A percentile compares a stretch with the other conserved stretches of the same genome.
phyloP scores from a whole-genome alignment of 768 basidiomycete genomes.

The Solioccasus polychromus region DNA sequence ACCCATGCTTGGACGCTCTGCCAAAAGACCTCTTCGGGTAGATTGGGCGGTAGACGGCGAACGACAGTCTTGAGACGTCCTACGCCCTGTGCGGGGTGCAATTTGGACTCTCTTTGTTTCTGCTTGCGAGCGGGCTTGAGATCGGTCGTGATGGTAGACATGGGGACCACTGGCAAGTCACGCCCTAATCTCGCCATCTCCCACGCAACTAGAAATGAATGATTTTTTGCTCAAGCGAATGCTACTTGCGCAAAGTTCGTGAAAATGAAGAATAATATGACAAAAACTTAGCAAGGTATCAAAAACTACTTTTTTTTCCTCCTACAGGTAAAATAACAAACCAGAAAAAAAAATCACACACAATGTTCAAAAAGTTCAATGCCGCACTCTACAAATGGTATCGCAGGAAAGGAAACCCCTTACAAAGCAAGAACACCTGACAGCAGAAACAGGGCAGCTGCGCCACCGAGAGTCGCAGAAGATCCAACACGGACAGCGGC shows the following conservation, averaged over 20 bases:
- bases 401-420: background rate
- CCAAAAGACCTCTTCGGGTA: conserved; percentile 95
- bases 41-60: conserved; percentile 83
- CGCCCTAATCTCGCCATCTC: too few species aligned
- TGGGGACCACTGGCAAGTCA: background rate
- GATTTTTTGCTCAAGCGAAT: background rate
- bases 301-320: background rate
- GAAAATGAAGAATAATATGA: conserved; percentile 16
- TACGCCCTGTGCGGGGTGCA: conserved; percentile 29
- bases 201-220: background rate
- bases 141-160: conserved; percentile 18
- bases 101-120: conserved; percentile 32
- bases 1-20: conserved; percentile 85
- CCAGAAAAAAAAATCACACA: background rate
- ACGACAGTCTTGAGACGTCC: conserved; percentile 86
- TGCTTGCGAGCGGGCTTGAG: conserved; percentile 22
- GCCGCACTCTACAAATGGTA: conserved; percentile 4
- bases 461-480: conserved; percentile 18
- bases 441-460: conserved; percentile 20
- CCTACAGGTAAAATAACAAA: conserved; percentile 7
- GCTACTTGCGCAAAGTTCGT: conserved; percentile 3
- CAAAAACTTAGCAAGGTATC: conserved; percentile 14
- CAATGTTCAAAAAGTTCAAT: conserved; percentile 10
- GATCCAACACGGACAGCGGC: conserved; percentile 24
- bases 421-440: conserved; percentile 23